A percentile compares a stretch with the other conserved stretches of the same genome.
These are phyloP conservation scores for Boletellus ananas DNA, from an alignment of 768 basidiomycete species.

Conservation along the genomic window DNA sequence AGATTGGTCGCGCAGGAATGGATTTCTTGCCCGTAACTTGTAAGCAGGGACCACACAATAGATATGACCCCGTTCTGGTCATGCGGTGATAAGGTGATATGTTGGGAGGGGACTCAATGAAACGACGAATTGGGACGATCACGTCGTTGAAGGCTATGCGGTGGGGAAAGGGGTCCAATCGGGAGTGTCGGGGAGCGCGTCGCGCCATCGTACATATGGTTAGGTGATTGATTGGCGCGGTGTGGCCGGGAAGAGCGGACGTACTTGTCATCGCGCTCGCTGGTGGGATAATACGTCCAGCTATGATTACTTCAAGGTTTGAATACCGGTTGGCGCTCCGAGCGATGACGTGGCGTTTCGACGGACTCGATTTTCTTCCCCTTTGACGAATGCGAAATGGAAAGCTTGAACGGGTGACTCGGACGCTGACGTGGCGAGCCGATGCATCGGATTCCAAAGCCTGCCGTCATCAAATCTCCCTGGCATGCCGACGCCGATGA, in stretches of 20 bases:
- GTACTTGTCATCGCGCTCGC: background rate
- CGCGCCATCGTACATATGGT: too few species aligned
- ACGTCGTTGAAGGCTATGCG: conserved; percentile 6
- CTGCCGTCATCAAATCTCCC: background rate
- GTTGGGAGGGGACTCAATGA: background rate
- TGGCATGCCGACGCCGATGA: background rate
- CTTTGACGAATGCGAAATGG: too few species aligned
- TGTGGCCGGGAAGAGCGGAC: background rate
- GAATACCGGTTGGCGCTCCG: background rate
- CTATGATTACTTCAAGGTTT: background rate
- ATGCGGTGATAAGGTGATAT: background rate
- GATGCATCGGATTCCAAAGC: background rate
- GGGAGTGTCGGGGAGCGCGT: too few species aligned
- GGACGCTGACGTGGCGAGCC: background rate
- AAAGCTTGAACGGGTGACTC: background rate
- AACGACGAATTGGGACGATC: background rate
- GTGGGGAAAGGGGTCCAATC: background rate
- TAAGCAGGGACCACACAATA: too few species aligned
- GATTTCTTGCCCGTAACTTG: too few species aligned
- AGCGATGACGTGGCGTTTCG: too few species aligned
- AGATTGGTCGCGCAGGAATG: background rate
- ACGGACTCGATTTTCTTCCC: too few species aligned
- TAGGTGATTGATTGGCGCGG: background rate
- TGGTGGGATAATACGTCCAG: too few species aligned
- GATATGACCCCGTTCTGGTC: background rate